A percentile compares a stretch with the other conserved stretches of the same genome.
Conservation (phyloP, 352 stramenopile species). For the Discostella stelligera region DNA sequence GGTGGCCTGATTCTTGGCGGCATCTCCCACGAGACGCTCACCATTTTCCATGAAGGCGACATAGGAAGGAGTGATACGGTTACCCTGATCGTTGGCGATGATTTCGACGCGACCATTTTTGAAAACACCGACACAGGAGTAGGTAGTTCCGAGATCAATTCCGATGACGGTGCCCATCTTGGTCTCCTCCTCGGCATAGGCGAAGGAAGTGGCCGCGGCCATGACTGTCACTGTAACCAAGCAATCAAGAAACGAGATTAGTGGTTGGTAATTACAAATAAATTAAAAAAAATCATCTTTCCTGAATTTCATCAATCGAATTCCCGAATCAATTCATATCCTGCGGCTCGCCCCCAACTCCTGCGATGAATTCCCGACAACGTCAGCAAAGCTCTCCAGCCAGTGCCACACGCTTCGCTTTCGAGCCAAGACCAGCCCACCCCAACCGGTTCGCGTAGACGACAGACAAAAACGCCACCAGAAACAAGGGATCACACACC, state of each 20-base stretch:
- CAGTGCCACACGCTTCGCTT: background rate
- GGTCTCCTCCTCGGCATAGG: slow-evolving; percentile 9
- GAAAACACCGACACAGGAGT: slow-evolving; percentile 94
- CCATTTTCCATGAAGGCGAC: slow-evolving; percentile 53
- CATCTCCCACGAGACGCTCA: slow-evolving; percentile 96
- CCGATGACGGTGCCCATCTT: slow-evolving; percentile 73
- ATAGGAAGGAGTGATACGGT: slow-evolving; percentile 97
- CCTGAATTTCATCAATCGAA: background rate
- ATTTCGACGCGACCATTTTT: slow-evolving; percentile 95
- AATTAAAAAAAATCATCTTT: background rate
- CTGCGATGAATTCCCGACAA: background rate
- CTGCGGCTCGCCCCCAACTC: background rate
- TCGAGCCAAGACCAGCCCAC: background rate
- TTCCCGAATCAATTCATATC: background rate
- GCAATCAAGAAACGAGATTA: background rate
- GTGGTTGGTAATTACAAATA: background rate
- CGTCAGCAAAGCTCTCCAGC: background rate
- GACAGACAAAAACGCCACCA: background rate
- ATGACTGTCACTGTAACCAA: slow-evolving; percentile 1
- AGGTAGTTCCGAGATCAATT: slow-evolving; percentile 94
- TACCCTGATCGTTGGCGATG: slow-evolving; percentile 93
- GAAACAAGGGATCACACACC: slow-evolving; percentile 13
- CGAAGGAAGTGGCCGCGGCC: slow-evolving; percentile 3
- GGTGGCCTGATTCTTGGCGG: slow-evolving; percentile 98
- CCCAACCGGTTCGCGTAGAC: background rate